phyloP scores from a whole-genome alignment of 2,329 filamentous ascomycete species.

The Fusarium beomiforme region DNA sequence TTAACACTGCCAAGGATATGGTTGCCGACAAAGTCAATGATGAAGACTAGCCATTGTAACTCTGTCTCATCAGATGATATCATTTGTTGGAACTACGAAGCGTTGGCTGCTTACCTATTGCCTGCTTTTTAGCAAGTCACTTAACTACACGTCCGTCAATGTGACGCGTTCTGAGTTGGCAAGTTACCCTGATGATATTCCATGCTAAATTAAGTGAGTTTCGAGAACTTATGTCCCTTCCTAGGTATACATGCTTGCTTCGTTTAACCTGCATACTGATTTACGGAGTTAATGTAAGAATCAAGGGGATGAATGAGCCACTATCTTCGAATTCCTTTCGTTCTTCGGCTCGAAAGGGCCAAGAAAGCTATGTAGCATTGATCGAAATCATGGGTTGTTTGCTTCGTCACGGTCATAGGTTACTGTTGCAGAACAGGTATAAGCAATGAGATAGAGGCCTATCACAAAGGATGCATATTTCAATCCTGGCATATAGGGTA shows the following conservation, averaged over 20 bases:
- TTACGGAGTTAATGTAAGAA: conserved; percentile 23
- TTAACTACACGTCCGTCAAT: background rate
- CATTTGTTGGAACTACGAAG: background rate
- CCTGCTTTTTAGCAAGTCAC: background rate
- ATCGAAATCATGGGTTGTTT: background rate
- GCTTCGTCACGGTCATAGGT: background rate
- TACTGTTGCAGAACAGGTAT: conserved; percentile 1
- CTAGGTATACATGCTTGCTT: conserved; percentile 6
- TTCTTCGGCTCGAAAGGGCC: background rate
- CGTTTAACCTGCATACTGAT: conserved; percentile 18
- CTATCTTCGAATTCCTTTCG: background rate
- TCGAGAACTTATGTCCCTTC: conserved; percentile 1
- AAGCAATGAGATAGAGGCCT: background rate
- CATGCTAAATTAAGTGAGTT: conserved; percentile 34
- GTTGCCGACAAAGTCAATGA: conserved; percentile 64
- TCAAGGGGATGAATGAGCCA: background rate
- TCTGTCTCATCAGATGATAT: background rate
- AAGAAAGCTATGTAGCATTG: background rate
- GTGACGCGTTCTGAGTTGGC: conserved; percentile 8
- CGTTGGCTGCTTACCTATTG: background rate
- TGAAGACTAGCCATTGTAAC: conserved; percentile 53
- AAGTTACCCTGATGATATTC: conserved; percentile 31
- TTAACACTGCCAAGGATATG: conserved; percentile 61
- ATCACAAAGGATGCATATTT: background rate
- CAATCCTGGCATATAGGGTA: background rate